phyloP scores from a whole-genome alignment of 495 filamentous ascomycete species.

The Podospora australis region DNA sequence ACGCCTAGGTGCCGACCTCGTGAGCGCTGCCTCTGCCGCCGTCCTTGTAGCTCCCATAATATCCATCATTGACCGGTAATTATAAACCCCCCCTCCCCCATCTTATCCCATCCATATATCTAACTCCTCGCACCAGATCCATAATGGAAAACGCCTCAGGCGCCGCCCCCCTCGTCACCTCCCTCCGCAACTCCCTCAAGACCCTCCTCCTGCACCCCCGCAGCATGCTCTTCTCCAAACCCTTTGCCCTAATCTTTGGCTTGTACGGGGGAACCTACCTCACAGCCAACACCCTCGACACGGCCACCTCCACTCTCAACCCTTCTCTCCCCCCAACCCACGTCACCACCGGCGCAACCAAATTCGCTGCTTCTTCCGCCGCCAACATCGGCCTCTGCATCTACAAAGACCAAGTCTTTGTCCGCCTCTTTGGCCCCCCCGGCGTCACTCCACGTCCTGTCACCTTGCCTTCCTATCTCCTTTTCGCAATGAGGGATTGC shows the following conservation, averaged over 20 bases:
- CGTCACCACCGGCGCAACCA: constrained; percentile 66
- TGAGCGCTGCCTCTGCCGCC: constrained; percentile 71
- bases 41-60: constrained; percentile 80
- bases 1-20: constrained; percentile 65
- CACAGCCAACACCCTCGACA: constrained; percentile 85
- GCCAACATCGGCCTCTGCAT: constrained; percentile 88
- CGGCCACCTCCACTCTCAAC: constrained; percentile 61
- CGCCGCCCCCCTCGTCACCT: constrained; percentile 59
- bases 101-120: background rate
- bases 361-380: constrained; percentile 76
- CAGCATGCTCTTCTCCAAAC: constrained; percentile 65
- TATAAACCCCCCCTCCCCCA: background rate
- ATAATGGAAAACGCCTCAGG: constrained; percentile 96
- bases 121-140: constrained; percentile 44
- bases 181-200: constrained; percentile 56
- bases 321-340: constrained; percentile 45
- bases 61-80: constrained; percentile 82
- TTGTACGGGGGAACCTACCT: constrained; percentile 89
- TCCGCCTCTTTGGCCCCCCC: constrained; percentile 66
- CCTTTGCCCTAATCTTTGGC: constrained; percentile 80
- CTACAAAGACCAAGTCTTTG: constrained; percentile 87
- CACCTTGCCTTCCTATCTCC: constrained; percentile 56
- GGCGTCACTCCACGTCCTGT: constrained; percentile 47
- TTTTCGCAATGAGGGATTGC: constrained; percentile 82
- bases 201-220: constrained; percentile 64